Base-by-base conservation (phyloP, 805 yeast species). In the Ogataea populi-albae region DNA sequence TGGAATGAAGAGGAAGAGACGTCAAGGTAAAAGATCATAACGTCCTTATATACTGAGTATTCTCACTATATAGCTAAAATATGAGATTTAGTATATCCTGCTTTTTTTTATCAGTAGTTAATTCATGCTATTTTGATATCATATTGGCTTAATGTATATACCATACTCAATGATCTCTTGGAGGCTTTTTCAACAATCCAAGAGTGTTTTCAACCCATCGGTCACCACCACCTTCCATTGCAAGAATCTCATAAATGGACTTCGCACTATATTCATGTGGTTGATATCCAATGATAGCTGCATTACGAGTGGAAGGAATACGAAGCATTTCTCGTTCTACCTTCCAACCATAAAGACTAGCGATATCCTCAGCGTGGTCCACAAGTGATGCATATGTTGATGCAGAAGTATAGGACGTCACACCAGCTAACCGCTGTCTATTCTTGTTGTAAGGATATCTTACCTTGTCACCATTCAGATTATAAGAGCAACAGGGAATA, bases 401-500 rank as follows among this genome's bases (percentile, higher is more conserved):
- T 17, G 65, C 64, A 14, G 65, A 57, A 4, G 61, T 62, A 37
- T 55, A 57, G 9, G 61, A 45, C 2, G 50, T 41, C 8, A 31
- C 48, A 20, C 44, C 41, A 24, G 40, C 38, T 14, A 38, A 21
- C 17, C 37, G 45, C 28, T 37, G 54, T 14, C 27, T 38, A 9
- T 26, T 35, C 37, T 53, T 64, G 36, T 68, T 66, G 2, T 75
- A 72, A 11, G 79, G 65, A 51, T 74, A 89, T 50, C 97, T 69
- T 3, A 71, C 66, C 48, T 79, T 79, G 19, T 77, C 79, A 3
- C 98, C 98, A 5, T 80, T 73, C 27, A 91, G 69, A 3, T 83
- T 77, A 59, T 91, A 96, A 0, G 97, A 88, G 58, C 98, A 91
- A 57, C 98, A 91, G 8, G 98, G 98, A 26, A 91, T 86, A 7